These are phyloP conservation scores for Ustilago cynodontis DNA, from an alignment of 1,284 basidiomycete genomes.

Conservation along the genomic window DNA sequence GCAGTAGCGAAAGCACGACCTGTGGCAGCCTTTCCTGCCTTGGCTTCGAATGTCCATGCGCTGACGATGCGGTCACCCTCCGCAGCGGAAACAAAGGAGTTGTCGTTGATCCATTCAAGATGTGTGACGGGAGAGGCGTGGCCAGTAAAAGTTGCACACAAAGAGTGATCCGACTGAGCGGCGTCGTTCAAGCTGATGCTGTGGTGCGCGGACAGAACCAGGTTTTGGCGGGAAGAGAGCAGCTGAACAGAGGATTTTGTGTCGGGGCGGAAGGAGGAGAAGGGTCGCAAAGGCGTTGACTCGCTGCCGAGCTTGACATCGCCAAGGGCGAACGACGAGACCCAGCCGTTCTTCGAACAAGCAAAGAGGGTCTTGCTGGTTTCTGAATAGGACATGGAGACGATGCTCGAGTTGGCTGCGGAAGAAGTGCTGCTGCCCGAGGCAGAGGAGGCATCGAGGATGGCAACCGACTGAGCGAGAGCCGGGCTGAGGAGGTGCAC, in stretches of 20 bases:
- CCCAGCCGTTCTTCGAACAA: constrained; percentile 56
- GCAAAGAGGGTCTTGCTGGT: constrained; percentile 40
- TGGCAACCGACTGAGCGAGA: constrained; percentile 56
- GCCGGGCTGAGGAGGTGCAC: constrained; percentile 61
- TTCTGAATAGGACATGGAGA: constrained; percentile 45
- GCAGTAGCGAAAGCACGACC: constrained; percentile 64
- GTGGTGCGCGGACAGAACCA: constrained; percentile 58
- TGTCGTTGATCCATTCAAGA: constrained; percentile 53
- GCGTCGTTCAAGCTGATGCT: constrained; percentile 48
- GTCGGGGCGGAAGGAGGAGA: constrained; percentile 50
- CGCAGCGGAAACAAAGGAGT: constrained; percentile 77
- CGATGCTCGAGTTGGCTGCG: constrained; percentile 44
- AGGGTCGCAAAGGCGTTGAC: constrained; percentile 21
- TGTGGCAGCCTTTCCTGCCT: constrained; percentile 20
- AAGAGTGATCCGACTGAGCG: constrained; percentile 15
- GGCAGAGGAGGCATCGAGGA: constrained; percentile 54
- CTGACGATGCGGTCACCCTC: constrained; percentile 82
- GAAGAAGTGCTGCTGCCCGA: constrained; percentile 52
- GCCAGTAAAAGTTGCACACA: constrained; percentile 50
- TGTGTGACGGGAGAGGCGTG: constrained; percentile 66
- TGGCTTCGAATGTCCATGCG: constrained; percentile 74
- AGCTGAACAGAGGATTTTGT: constrained; percentile 46
- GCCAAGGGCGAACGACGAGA: constrained; percentile 39
- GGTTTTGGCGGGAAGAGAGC: constrained; percentile 24
- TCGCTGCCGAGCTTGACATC: constrained; percentile 45